phyloP scores from a whole-genome alignment of 441 rosid genomes.

The Isatis lusitanica region DNA sequence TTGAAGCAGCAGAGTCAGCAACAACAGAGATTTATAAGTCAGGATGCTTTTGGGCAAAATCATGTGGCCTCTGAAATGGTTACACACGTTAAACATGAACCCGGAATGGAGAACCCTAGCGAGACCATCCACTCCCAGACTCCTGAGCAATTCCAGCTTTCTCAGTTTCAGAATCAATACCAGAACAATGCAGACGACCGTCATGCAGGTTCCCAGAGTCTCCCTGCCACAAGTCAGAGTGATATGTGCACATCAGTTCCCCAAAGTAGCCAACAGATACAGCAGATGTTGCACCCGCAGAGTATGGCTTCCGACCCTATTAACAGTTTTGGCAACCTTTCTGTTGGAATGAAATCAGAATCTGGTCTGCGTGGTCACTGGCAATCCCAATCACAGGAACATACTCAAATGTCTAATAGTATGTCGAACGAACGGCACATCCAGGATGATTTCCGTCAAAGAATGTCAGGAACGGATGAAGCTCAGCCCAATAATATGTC shows the following conservation, averaged over 20 bases:
- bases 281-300: slow-evolving; percentile 65
- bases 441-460: slow-evolving; percentile 80
- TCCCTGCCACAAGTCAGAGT: slow-evolving; percentile 53
- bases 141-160: slow-evolving; percentile 61
- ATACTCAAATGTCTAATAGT: slow-evolving; percentile 48
- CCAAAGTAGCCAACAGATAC: slow-evolving; percentile 73
- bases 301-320: slow-evolving; percentile 61
- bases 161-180: slow-evolving; percentile 74
- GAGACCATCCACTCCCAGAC: slow-evolving; percentile 61
- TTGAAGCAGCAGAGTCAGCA: slow-evolving; percentile 75
- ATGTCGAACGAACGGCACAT: slow-evolving; percentile 61
- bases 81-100: slow-evolving; percentile 75
- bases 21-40: slow-evolving; percentile 55
- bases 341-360: slow-evolving; percentile 62
- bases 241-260: slow-evolving; percentile 53
- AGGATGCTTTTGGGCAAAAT: slow-evolving; percentile 67
- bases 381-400: slow-evolving; percentile 67
- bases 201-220: slow-evolving; percentile 49
- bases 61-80: slow-evolving; percentile 58
- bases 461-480: slow-evolving; percentile 75
- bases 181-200: slow-evolving; percentile 64
- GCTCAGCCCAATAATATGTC: slow-evolving; percentile 77
- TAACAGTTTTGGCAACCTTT: slow-evolving; percentile 51
- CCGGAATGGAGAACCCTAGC: slow-evolving; percentile 62
- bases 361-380: slow-evolving; percentile 59